Conservation (phyloP, 495 filamentous ascomycete genomes). For the Lineolata rhizophorae region DNA sequence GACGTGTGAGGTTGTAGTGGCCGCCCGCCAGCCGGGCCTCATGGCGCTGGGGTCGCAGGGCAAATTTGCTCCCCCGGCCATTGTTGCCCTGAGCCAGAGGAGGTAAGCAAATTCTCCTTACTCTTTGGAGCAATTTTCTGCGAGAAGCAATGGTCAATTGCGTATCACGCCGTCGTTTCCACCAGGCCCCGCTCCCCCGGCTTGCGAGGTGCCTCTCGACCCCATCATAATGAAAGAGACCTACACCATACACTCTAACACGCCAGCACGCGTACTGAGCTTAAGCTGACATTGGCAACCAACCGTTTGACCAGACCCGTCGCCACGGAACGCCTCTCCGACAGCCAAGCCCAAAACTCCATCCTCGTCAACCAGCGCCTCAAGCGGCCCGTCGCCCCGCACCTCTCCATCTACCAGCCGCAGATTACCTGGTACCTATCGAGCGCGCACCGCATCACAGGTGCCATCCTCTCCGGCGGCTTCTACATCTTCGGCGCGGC, state of each 20-base stretch:
- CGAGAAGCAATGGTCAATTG: not conserved
- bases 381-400: slow-evolving; percentile 65
- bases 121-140: not conserved
- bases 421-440: slow-evolving; percentile 72
- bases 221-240: no score
- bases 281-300: slow-evolving; percentile 12
- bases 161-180: not conserved
- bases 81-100: slow-evolving; percentile 5
- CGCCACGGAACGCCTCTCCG: slow-evolving; percentile 35
- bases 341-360: slow-evolving; percentile 27
- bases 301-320: slow-evolving; percentile 29
- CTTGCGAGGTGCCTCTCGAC: no score
- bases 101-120: slow-evolving; percentile 5
- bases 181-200: slow-evolving; percentile 3
- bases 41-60: slow-evolving; percentile 23
- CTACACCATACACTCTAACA: no score
- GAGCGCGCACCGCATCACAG: slow-evolving; percentile 61
- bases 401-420: slow-evolving; percentile 72
- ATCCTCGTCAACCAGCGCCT: slow-evolving; percentile 75
- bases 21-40: slow-evolving; percentile 26
- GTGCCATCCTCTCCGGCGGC: slow-evolving; percentile 41
- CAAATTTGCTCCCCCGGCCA: slow-evolving; percentile 8
- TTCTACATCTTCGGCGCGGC: slow-evolving; percentile 68
- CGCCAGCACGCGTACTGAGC: not conserved
- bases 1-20: slow-evolving; percentile 17